These are phyloP conservation scores for Prunus persica DNA, from an alignment of 306 rosid genomes.

Conservation along the genomic window Prunus_persica_NCBIv2 NC_034014.1:16221501-16222000, in stretches of 20 bases:
- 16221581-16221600: background rate
- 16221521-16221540: background rate
- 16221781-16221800: background rate
- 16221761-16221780: no score
- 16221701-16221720: slow-evolving; percentile 12
- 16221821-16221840: background rate
- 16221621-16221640: background rate
- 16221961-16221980: no score
- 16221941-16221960: no score
- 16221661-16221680: slow-evolving; percentile 12
- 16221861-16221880: slow-evolving; percentile 6
- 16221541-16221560: background rate
- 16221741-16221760: background rate
- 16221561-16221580: background rate
- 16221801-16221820: background rate
- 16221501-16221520: background rate
- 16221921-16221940: no score
- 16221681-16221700: background rate
- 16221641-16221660: slow-evolving; percentile 17
- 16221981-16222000: no score
- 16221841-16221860: background rate
- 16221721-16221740: background rate
- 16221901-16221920: no score
- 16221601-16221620: background rate
- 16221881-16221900: no score